phyloP scores from a whole-genome alignment of 176 grass and related monocot genomes.

The Rhipidocladum racemiflorum region DNA sequence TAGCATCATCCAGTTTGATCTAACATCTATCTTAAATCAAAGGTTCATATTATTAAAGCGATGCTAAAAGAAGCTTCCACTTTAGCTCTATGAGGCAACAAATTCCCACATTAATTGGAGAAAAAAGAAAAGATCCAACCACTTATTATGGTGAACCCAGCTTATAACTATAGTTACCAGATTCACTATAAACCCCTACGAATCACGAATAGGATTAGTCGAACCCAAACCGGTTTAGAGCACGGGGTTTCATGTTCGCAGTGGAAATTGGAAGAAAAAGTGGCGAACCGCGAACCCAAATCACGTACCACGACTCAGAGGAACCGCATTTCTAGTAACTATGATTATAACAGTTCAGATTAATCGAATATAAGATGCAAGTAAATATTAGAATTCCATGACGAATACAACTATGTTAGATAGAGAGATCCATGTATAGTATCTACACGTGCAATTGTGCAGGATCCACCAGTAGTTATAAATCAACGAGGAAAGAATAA shows the following conservation, averaged over 20 bases:
- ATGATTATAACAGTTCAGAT: neutral
- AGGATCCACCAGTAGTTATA: neutral
- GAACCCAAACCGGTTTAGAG: too few relatives aligned
- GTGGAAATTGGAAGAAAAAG: too few relatives aligned
- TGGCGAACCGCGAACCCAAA: too few relatives aligned
- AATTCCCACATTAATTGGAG: neutral
- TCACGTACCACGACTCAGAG: too few relatives aligned
- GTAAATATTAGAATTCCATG: neutral
- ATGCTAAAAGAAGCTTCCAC: neutral
- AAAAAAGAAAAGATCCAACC: neutral
- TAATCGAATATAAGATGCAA: neutral
- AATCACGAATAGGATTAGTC: too few relatives aligned
- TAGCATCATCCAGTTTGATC: neutral
- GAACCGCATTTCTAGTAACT: too few relatives aligned
- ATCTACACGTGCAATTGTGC: neutral
- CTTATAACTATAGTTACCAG: too few relatives aligned
- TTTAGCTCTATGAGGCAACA: neutral
- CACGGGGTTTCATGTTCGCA: too few relatives aligned
- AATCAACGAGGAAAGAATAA: neutral
- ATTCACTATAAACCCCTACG: too few relatives aligned
- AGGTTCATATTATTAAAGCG: neutral
- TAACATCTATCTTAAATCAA: slow-evolving; percentile 17
- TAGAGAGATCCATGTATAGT: neutral
- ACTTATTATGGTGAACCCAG: neutral
- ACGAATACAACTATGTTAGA: neutral